Evolutionary conservation across 495 filamentous ascomycete genomes (phyloP), one percentile per base, ranked within the genome.

Genomic region (Aspergillus funiculosus): DNA sequence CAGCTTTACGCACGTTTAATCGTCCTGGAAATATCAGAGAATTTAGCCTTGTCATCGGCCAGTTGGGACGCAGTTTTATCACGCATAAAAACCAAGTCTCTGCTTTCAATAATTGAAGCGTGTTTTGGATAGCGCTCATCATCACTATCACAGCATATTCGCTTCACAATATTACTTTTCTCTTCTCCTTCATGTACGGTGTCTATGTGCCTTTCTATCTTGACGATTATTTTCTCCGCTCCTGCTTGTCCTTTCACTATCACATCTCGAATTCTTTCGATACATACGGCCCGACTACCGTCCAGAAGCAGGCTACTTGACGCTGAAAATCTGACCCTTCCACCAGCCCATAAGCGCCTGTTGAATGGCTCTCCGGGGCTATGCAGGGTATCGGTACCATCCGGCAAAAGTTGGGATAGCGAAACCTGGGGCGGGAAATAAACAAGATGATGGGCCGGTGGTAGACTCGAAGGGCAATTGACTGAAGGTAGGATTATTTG

Each of bases 311-410:
- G 55, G n/a, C 39, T 39, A 27, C 40, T 38, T 36, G 28, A 31
- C 11, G 31, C 55, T 8, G 58, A 54, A 45, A 66, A 73, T 46
- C 49, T 61, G 24, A 66, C 51, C 28, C 63, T 64, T 1, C 86
- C 87, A 7, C 86, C 87, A 25, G 83, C 85, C 87, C 87, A 94
- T 61, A 94, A 74, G n/a, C 87, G 77, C 29, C 83, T 71, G 30
- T 69, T 71, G 46, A 81, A 90, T 2, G 82, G 80, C 1, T 42
- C 38, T 1, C 83, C 82, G 0, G 88, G 87, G 27, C 67, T 77
- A 48, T 89, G 85, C 6, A 78, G 66, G 4, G 67, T 68, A 54
- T 92, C 87, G 0, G 85, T 86, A 27, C 87, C 86, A 57, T 94
- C 87, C 3, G 67, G 62, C 2, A 84, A 70, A n/a, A 91, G 66